Evolutionary conservation across 2,329 filamentous ascomycete genomes (phyloP).

Genomic region (Aureobasidium sp.): DNA sequence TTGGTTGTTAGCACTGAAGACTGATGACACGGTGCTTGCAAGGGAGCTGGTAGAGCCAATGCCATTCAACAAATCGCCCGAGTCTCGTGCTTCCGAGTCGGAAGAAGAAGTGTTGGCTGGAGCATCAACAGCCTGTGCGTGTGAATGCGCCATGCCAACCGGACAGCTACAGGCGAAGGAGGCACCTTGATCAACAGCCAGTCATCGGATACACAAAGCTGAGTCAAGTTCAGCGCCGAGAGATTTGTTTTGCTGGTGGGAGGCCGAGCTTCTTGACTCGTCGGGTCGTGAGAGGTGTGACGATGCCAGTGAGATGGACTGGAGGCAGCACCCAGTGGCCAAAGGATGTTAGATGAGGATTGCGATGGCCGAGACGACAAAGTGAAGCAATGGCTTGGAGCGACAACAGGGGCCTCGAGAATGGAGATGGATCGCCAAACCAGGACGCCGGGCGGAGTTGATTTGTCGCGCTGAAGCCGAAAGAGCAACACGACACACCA

Average conservation of each 20-base stretch:
- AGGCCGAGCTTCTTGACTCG: neutral
- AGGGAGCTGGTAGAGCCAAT: conserved; percentile 67
- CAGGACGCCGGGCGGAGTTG: neutral
- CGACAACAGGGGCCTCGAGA: conserved; percentile 10
- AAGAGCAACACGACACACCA: neutral
- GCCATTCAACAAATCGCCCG: conserved; percentile 61
- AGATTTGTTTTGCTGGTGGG: conserved; percentile 6
- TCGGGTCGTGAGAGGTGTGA: neutral
- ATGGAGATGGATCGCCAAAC: neutral
- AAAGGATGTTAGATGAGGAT: neutral
- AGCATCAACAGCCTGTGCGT: neutral
- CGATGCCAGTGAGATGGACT: neutral
- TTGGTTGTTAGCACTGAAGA: conserved; percentile 54
- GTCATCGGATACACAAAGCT: conserved; percentile 8
- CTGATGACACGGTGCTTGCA: conserved; percentile 62
- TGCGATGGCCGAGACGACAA: neutral
- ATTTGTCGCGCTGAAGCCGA: neutral
- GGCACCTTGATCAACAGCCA: conserved; percentile 2
- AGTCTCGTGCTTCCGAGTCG: conserved; percentile 27
- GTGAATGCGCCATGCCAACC: conserved; percentile 12
- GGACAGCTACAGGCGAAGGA: neutral
- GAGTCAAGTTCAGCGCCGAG: conserved; percentile 4
- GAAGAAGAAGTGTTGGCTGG: conserved; percentile 12
- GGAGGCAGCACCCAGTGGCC: neutral
- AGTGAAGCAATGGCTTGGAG: neutral